Conservation (phyloP, 2,329 filamentous ascomycete genomes). For the Rhinocladiella mackenziei region DNA sequence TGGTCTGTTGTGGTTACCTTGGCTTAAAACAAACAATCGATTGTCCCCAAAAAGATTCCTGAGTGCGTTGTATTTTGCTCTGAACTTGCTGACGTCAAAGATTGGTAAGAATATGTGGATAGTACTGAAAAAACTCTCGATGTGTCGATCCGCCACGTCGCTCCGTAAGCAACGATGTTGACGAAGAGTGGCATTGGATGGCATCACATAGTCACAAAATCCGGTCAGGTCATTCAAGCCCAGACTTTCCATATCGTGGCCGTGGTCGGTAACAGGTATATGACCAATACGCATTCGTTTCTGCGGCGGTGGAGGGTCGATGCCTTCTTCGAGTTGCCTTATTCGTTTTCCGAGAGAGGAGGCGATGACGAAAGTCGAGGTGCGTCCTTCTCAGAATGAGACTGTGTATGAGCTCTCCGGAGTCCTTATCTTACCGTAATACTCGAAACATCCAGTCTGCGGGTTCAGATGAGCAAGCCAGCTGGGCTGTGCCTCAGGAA, state of each 20-base stretch:
- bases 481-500: background rate
- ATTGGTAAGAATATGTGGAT: slow-evolving; percentile 7
- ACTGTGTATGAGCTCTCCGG: background rate
- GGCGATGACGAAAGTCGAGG: background rate
- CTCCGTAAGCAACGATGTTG: background rate
- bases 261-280: background rate
- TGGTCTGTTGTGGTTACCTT: background rate
- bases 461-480: background rate
- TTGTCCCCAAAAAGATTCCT: slow-evolving; percentile 2
- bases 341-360: background rate
- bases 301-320: background rate
- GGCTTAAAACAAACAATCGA: background rate
- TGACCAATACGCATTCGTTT: background rate
- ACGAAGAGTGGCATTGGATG: background rate
- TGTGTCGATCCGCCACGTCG: slow-evolving; percentile 3
- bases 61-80: slow-evolving; percentile 1
- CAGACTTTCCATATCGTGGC: background rate
- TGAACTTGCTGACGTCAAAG: background rate
- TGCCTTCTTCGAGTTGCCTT: background rate
- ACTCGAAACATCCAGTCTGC: background rate
- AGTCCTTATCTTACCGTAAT: background rate
- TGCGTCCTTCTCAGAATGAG: background rate
- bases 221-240: background rate
- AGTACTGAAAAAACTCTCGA: slow-evolving; percentile 2
- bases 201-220: background rate